phyloP scores from a whole-genome alignment of 306 rosid genomes.

The Sphenostylis stenocarpa region DNA sequence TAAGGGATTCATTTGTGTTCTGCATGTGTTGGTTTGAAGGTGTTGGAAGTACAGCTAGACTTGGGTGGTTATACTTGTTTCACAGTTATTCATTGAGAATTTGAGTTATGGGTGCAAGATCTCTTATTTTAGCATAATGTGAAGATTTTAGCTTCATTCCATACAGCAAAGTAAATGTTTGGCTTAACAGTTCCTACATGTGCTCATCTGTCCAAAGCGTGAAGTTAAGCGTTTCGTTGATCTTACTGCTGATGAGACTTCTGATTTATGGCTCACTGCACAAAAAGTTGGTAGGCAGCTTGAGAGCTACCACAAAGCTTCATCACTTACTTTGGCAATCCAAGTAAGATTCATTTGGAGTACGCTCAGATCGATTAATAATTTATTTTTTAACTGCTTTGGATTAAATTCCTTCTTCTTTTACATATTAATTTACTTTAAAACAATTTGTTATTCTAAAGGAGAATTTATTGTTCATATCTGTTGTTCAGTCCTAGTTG shows the following conservation, averaged over 20 bases:
- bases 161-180: slow-evolving; percentile 15
- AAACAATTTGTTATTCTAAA: slow-evolving; percentile 7
- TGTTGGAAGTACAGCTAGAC: slow-evolving; percentile 5
- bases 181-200: slow-evolving; percentile 78
- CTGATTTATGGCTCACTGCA: slow-evolving; percentile 88
- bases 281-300: slow-evolving; percentile 75
- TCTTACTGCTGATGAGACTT: slow-evolving; percentile 83
- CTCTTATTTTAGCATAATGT: background rate
- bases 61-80: background rate
- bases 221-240: slow-evolving; percentile 86
- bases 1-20: background rate
- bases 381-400: background rate
- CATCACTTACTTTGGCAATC: slow-evolving; percentile 76
- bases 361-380: background rate
- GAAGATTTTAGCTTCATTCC: background rate
- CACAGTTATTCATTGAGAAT: background rate
- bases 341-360: slow-evolving; percentile 59
- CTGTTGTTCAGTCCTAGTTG: background rate
- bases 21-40: slow-evolving; percentile 16
- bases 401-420: background rate
- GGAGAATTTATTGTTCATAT: background rate
- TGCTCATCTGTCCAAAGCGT: slow-evolving; percentile 92
- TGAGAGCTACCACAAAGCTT: slow-evolving; percentile 77
- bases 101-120: background rate
- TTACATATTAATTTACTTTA: background rate